A percentile compares a stretch with the other conserved stretches of the same genome.
Conservation (phyloP, 805 yeast genomes). For the Wickerhamomyces queroliae region DNA sequence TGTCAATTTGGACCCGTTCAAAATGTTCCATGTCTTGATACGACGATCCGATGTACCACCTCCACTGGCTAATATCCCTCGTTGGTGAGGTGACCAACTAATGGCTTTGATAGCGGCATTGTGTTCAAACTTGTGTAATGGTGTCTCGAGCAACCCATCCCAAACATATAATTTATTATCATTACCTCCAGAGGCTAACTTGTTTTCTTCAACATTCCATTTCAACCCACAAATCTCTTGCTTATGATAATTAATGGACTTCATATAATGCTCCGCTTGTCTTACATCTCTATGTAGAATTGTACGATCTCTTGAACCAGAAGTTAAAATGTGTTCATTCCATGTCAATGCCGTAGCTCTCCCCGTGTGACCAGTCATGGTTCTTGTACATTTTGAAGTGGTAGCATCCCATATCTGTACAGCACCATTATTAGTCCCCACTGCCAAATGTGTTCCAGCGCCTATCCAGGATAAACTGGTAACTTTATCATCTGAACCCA, state of each 20-base stretch:
- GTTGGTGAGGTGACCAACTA: slow-evolving; percentile 96
- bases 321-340: slow-evolving; percentile 84
- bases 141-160: slow-evolving; percentile 67
- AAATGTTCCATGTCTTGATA: slow-evolving; percentile 88
- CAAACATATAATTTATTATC: slow-evolving; percentile 84
- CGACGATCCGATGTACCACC: slow-evolving; percentile 95
- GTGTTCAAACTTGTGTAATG: slow-evolving; percentile 79
- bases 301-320: slow-evolving; percentile 82
- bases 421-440: slow-evolving; percentile 80
- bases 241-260: slow-evolving; percentile 65
- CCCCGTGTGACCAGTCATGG: slow-evolving; percentile 86
- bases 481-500: slow-evolving; percentile 62
- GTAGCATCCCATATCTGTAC: slow-evolving; percentile 96
- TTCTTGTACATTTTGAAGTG: slow-evolving; percentile 73
- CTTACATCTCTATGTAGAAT: slow-evolving; percentile 91
- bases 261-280: slow-evolving; percentile 73
- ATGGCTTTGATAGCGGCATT: slow-evolving; percentile 95
- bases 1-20: slow-evolving; percentile 64
- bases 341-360: slow-evolving; percentile 88
- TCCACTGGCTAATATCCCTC: slow-evolving; percentile 90
- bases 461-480: slow-evolving; percentile 92
- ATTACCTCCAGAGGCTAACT: slow-evolving; percentile 92
- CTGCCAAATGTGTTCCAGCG: slow-evolving; percentile 89
- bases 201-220: slow-evolving; percentile 90
- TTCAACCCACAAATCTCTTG: slow-evolving; percentile 96